phyloP scores from a whole-genome alignment of 805 yeast species.

The Pichia membranifaciens region DNA sequence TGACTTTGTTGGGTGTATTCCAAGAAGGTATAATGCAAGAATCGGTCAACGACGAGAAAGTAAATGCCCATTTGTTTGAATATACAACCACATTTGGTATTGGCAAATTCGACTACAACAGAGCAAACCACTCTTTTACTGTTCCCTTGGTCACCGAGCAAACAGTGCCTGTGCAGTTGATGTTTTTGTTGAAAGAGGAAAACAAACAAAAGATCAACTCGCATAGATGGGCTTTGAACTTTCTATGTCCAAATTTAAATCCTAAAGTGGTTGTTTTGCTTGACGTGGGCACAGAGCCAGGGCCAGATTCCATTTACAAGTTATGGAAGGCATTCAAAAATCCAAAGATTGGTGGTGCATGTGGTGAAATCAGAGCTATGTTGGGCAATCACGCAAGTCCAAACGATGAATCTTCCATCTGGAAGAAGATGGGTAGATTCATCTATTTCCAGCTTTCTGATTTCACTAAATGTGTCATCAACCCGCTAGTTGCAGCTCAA shows the following conservation, averaged over 20 bases:
- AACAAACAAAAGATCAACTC: constrained; percentile 89
- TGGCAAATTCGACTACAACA: constrained; percentile 35
- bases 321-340: constrained; percentile 81
- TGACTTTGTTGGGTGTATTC: constrained; percentile 81
- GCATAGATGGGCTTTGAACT: constrained; percentile 94
- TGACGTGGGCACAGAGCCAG: constrained; percentile 94
- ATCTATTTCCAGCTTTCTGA: constrained; percentile 43
- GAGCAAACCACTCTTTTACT: constrained; percentile 40
- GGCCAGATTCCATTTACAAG: constrained; percentile 78
- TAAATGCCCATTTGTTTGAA: constrained; percentile 85
- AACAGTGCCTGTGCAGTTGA: constrained; percentile 74
- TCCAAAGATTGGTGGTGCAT: constrained; percentile 89
- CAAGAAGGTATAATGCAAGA: constrained; percentile 95
- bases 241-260: constrained; percentile 72
- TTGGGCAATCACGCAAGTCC: constrained; percentile 27
- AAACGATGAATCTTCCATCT: constrained; percentile 27
- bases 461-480: constrained; percentile 48
- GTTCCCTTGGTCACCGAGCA: constrained; percentile 61
- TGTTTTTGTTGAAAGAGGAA: constrained; percentile 84
- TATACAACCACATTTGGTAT: constrained; percentile 89
- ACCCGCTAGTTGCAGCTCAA: constrained; percentile 89
- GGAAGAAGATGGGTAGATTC: constrained; percentile 20
- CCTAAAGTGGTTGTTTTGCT: constrained; percentile 79
- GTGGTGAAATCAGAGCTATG: constrained; percentile 91
- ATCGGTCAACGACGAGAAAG: constrained; percentile 73